These are phyloP conservation scores for Coniochaeta hoffmannii DNA, from an alignment of 2,329 filamentous ascomycete genomes.

Conservation along the genomic window DNA sequence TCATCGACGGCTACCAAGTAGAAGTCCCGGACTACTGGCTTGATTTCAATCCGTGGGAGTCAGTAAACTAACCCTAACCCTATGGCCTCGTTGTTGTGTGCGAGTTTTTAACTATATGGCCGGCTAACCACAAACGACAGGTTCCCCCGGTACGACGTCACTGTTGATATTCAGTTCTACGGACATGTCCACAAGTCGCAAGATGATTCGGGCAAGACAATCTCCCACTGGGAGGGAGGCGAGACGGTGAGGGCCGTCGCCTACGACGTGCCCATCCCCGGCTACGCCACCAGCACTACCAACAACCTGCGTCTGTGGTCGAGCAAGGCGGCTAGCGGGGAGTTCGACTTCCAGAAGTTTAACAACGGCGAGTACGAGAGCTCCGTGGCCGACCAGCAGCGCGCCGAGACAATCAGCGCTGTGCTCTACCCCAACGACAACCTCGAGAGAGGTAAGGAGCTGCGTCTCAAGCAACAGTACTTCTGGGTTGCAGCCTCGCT, in stretches of 20 bases:
- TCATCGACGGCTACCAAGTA: conserved; percentile 94
- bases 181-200: conserved; percentile 70
- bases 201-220: conserved; percentile 68
- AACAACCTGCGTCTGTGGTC: conserved; percentile 98
- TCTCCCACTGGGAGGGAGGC: conserved; percentile 80
- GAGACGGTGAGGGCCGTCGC: conserved; percentile 89
- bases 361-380: conserved; percentile 97
- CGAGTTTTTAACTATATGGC: too few species aligned
- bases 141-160: conserved; percentile 91
- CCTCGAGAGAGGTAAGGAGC: conserved; percentile 90
- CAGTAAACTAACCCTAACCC: too few species aligned
- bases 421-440: conserved; percentile 98
- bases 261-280: conserved; percentile 88
- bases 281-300: conserved; percentile 80
- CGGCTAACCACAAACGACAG: not conserved
- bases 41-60: conserved; percentile 97
- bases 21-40: conserved; percentile 99
- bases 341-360: conserved; percentile 99
- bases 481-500: conserved; percentile 98
- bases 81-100: too few species aligned
- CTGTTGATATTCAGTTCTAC: conserved; percentile 95
- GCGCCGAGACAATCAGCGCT: conserved; percentile 96
- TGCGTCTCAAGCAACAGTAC: conserved; percentile 97
- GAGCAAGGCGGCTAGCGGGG: conserved; percentile 91
- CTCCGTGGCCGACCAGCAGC: conserved; percentile 95